These are phyloP conservation scores for Tulasnella sp. DNA, from an alignment of 768 basidiomycete species.

Conservation along the genomic window DNA sequence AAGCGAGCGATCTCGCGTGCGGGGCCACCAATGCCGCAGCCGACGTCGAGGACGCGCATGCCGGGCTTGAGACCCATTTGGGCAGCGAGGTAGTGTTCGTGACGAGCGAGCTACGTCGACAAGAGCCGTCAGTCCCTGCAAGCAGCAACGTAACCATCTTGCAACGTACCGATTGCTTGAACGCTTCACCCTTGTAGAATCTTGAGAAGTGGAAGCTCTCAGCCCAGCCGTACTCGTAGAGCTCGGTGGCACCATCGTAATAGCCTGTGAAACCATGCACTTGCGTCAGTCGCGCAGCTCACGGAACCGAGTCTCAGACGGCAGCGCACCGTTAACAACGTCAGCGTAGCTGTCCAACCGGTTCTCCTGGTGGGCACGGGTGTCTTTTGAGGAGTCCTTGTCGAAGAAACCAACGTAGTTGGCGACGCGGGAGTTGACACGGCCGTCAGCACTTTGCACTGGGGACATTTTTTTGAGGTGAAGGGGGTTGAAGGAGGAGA, in stretches of 20 bases:
- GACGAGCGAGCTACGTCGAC: constrained; percentile 71
- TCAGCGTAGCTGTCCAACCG: constrained; percentile 85
- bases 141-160: not conserved
- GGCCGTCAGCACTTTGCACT: constrained; percentile 53
- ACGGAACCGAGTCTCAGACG: not conserved
- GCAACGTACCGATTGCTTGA: constrained; percentile 40
- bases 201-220: constrained; percentile 96
- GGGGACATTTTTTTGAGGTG: no score
- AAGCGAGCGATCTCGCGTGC: constrained; percentile 94
- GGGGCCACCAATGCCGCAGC: constrained; percentile 97
- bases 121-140: not conserved
- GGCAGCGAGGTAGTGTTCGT: constrained; percentile 95
- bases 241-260: constrained; percentile 93
- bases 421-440: constrained; percentile 68
- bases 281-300: not conserved
- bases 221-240: constrained; percentile 95
- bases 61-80: constrained; percentile 83
- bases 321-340: constrained; percentile 78
- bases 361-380: constrained; percentile 63
- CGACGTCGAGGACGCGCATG: constrained; percentile 97
- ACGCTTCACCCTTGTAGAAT: constrained; percentile 83
- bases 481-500: no score
- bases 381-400: constrained; percentile 74
- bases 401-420: constrained; percentile 94
- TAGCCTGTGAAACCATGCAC: constrained; percentile 60